Base-by-base conservation (phyloP, 2,329 filamentous ascomycete genomes). In the Colletotrichum tofieldiae region DNA sequence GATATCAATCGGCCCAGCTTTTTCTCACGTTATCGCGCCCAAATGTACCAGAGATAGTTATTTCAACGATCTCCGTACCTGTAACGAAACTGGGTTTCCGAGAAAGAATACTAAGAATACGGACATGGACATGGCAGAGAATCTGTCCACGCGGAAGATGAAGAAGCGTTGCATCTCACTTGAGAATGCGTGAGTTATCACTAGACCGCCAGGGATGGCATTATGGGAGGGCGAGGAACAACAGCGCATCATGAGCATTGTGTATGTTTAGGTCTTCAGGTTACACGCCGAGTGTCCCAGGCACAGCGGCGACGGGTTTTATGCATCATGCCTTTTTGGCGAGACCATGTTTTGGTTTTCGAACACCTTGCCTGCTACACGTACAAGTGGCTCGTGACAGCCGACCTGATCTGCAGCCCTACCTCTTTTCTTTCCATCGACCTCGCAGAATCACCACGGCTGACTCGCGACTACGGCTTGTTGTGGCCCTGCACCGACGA, bases 171-270 rank as follows among this genome's bases (percentile, higher is more conserved):
- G 54, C 54, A 41, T 58, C 35, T 26, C 35, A 41, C 26, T 26
- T 58, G 20, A 20, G 39, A 23, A 29, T 60, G 39, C 47, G 39
- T 35, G 29, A 37, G 29, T 58, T 20, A 52, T 61, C 41, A 61
- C 41, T 37, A n/a, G 56, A 43, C 16, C 32, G 56, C 39, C 41
- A 23, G 49, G 59, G n/a, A 64, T 49, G 67, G 67, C 26, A 59
- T 47, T 54, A 37, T 68, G 51, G 65, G 51, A 43, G 14, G 43
- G 49, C 65, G 39, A 55, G 65, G 55, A 35, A 64, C 26, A 56
- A 72, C 60, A 70, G 65, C 65, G 70, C 60, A 72, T 65, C 52
- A 64, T 55, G 59, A 67, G 66, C 70, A 64, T 72, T 51, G 62
- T 69, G 56, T 72, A 65, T 43, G 70, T 60, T 65, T 55, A 69